Evolutionary conservation across 2,329 filamentous ascomycete genomes (phyloP), one percentile per base, ranked within the genome.

Genomic region (Microcyclospora pomicola): DNA sequence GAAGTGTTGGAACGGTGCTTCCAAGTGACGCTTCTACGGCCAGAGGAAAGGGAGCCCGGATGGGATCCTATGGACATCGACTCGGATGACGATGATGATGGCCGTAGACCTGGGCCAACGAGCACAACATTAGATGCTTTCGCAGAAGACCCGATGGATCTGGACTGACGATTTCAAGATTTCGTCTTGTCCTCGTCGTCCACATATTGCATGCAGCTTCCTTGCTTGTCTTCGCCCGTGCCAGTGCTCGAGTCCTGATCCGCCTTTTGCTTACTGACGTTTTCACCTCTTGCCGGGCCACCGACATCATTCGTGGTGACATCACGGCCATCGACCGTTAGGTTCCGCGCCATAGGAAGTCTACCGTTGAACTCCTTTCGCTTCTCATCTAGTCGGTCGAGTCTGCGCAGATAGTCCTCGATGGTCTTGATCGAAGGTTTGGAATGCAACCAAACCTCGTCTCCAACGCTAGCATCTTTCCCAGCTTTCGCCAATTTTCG

Each of bases 391-490:
- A 24, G 34, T 10, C 16, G 38, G 24, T 33, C 33, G 16, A 36
- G 37, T 27, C 43, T 35, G 11, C 40, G 27, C 14, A 49, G 32
- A 31, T 49, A 45, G 9, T 42, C 32, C 14, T 48, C 43, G 6
- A 54, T 36, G 12, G 31, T 44, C 31, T 45, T 40, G 31, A 39
- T 14, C 10, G 38, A 44, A 9, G 64, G 65, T 31, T 59, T 63
- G 35, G 60, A 57, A 50, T 73, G 69, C 59, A 72, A 65, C 69
- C 69, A 73, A 12, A 73, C 56, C 50, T 74, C 71, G 36, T 68
- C 59, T 42, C 49, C 42, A 58, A 46, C 47, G 11, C 61, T 64
- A 3, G 46, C 42, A 6, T 33, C 30, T 28, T 61, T 61, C 3
- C 58, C 59, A 38, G 61, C 59, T 12, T 53, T 58, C 36, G 60